Evolutionary conservation across 139 green algal species (phyloP).

Genomic region (Tetraselmis chui): DNA sequence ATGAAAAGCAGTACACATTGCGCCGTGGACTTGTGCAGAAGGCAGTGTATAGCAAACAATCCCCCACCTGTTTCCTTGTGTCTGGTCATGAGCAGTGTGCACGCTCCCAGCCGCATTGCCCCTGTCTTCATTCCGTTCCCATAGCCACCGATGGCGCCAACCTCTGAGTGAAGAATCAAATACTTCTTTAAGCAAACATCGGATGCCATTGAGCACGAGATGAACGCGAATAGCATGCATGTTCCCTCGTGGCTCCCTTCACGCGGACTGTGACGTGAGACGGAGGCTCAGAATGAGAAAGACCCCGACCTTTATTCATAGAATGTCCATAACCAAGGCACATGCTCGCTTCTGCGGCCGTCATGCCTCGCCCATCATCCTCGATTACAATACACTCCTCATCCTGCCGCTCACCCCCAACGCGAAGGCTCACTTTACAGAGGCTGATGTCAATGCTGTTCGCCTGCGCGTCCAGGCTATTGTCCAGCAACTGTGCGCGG

Average conservation of each 20-base stretch:
- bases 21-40: not conserved
- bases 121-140: not conserved
- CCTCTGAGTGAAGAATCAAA: not conserved
- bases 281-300: not conserved
- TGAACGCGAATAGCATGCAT: too few relatives aligned
- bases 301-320: not conserved
- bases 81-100: not conserved
- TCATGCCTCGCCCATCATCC: not conserved
- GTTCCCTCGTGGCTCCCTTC: not conserved
- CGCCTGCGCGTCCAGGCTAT: not conserved
- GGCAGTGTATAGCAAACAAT: not conserved
- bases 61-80: not conserved
- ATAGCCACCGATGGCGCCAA: not conserved
- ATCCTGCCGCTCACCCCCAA: not conserved
- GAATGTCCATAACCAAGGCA: not conserved
- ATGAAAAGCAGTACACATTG: not conserved
- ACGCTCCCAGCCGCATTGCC: not conserved
- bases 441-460: not conserved
- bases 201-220: too few relatives aligned
- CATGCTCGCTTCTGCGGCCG: not conserved
- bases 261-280: too few relatives aligned
- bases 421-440: not conserved
- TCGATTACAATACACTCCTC: not conserved
- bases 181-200: too few relatives aligned
- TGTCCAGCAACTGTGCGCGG: not conserved